Conservation (phyloP, 495 filamentous ascomycete species). For the Hypoxylon fragiforme region DNA sequence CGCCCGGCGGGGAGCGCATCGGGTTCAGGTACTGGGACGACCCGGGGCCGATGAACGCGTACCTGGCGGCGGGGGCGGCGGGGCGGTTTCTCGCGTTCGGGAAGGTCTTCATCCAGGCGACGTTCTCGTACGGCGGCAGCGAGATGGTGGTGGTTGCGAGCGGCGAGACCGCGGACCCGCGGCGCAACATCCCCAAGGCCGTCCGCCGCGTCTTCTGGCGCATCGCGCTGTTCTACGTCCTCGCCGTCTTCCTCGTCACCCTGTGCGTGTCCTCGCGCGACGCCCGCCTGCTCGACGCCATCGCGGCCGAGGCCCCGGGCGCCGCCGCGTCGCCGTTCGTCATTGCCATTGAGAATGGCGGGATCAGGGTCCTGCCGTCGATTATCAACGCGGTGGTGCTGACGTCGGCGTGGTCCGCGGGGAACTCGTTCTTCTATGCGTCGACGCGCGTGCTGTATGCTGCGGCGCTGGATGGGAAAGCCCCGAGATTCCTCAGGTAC, state of each 20-base stretch:
- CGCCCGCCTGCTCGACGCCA: slow-evolving; percentile 52
- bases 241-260: slow-evolving; percentile 70
- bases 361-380: slow-evolving; percentile 63
- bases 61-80: slow-evolving; percentile 53
- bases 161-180: slow-evolving; percentile 72
- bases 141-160: slow-evolving; percentile 67
- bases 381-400: slow-evolving; percentile 76
- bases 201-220: slow-evolving; percentile 71
- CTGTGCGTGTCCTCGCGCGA: slow-evolving; percentile 60
- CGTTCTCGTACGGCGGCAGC: slow-evolving; percentile 61
- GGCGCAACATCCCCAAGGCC: slow-evolving; percentile 69
- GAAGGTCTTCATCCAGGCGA: slow-evolving; percentile 63
- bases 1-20: slow-evolving; percentile 57
- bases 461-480: slow-evolving; percentile 59
- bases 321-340: slow-evolving; percentile 65
- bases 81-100: slow-evolving; percentile 64
- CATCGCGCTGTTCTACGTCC: slow-evolving; percentile 71
- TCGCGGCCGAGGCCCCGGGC: slow-evolving; percentile 47
- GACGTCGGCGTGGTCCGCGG: slow-evolving; percentile 66
- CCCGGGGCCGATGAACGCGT: slow-evolving; percentile 70
- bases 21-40: slow-evolving; percentile 71
- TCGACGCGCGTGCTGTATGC: slow-evolving; percentile 67
- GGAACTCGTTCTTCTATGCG: slow-evolving; percentile 72
- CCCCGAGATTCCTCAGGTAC: slow-evolving; percentile 58
- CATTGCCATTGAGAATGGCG: slow-evolving; percentile 61